phyloP scores from a whole-genome alignment of 768 basidiomycete genomes.

The Mycena vitilis region DNA sequence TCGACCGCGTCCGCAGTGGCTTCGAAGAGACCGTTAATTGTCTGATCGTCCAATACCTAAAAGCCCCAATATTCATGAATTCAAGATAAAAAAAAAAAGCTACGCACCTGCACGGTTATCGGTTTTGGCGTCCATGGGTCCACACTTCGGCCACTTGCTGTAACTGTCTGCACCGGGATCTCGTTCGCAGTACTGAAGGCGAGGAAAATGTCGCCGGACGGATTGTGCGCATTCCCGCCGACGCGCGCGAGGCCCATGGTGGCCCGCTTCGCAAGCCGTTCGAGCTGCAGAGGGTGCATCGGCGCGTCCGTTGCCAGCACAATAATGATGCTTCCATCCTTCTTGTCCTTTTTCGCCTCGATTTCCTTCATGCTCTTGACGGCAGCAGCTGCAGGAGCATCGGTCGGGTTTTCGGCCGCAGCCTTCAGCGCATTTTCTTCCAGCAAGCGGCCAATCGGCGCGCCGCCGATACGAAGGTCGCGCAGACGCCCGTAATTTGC shows the following conservation, averaged over 20 bases:
- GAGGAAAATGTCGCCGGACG: conserved; percentile 21
- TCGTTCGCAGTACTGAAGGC: conserved; percentile 25
- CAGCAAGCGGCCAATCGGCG: conserved; percentile 13
- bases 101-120: conserved; percentile 4
- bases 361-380: not conserved
- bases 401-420: not conserved
- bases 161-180: conserved; percentile 21
- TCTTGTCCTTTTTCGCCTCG: conserved; percentile 21
- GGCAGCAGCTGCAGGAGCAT: not conserved
- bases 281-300: conserved; percentile 17
- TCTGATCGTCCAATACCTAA: no score
- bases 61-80: no score
- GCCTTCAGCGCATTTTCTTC: conserved; percentile 4
- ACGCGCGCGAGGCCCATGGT: conserved; percentile 21
- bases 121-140: conserved; percentile 23
- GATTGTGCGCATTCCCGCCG: conserved; percentile 24
- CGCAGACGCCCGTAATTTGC: conserved; percentile 22
- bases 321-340: conserved; percentile 27
- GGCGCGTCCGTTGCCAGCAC: conserved; percentile 20
- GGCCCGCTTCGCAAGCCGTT: conserved; percentile 22
- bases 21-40: no score
- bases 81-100: no score
- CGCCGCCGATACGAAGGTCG: conserved; percentile 25
- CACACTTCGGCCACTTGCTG: conserved; percentile 6
- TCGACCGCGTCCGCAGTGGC: no score